phyloP scores from a whole-genome alignment of 805 yeast species.

The Monosporozyma aerobia region DNA sequence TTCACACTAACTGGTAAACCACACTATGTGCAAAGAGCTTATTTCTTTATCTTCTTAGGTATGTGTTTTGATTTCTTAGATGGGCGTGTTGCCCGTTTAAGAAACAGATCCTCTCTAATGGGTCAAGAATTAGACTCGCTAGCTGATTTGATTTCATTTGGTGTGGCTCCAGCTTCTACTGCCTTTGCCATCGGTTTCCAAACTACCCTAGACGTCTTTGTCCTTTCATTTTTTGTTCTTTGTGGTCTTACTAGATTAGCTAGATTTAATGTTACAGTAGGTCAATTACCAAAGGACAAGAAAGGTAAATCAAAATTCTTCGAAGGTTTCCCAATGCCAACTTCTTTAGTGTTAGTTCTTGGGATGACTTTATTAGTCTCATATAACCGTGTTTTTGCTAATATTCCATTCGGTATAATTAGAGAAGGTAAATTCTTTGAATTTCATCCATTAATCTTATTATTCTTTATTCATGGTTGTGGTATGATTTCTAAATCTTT shows the following conservation, averaged over 20 bases:
- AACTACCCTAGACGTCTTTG: conserved; percentile 67
- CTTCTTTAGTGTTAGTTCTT: conserved; percentile 65
- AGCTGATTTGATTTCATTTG: conserved; percentile 90
- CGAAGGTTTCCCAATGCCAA: conserved; percentile 95
- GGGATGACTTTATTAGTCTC: conserved; percentile 62
- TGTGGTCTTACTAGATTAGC: conserved; percentile 94
- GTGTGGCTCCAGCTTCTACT: conserved; percentile 89
- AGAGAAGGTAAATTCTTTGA: conserved; percentile 52
- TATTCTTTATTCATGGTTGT: conserved; percentile 75
- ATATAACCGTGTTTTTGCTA: conserved; percentile 37
- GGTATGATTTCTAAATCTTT: conserved; percentile 86
- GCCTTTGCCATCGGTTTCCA: conserved; percentile 89
- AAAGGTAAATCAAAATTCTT: conserved; percentile 83
- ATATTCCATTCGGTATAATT: conserved; percentile 58
- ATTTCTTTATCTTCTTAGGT: conserved; percentile 81
- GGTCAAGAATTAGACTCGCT: conserved; percentile 96
- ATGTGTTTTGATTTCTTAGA: conserved; percentile 93
- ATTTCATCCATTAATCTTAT: conserved; percentile 59
- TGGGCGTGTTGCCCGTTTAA: conserved; percentile 91
- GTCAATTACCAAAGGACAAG: conserved; percentile 82
- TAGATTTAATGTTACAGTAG: conserved; percentile 88
- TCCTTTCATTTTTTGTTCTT: conserved; percentile 74
- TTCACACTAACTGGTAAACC: conserved; percentile 62
- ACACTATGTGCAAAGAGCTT: conserved; percentile 77
- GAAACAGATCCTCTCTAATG: conserved; percentile 85